Evolutionary conservation across 2,329 filamentous ascomycete species (phyloP).

Genomic region (Diaporthe ilicicola): DNA sequence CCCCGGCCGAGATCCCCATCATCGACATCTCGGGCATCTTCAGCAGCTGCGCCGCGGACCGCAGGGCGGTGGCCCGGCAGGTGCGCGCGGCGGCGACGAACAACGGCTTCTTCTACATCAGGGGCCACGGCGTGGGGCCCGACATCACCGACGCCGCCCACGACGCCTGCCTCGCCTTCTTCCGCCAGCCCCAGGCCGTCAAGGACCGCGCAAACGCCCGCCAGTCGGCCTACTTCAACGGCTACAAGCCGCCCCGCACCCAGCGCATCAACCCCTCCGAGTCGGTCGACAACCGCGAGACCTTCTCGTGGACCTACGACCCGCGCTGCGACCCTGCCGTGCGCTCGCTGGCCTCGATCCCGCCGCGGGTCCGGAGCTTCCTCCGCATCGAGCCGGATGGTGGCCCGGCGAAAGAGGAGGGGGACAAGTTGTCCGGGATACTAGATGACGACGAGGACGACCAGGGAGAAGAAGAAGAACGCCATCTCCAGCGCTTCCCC

Average conservation of each 20-base stretch:
- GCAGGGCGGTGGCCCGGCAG: conserved; percentile 34
- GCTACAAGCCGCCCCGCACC: conserved; percentile 52
- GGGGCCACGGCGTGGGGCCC: conserved; percentile 55
- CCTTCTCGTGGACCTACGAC: conserved; percentile 61
- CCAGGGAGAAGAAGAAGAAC: background rate
- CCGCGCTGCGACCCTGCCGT: conserved; percentile 59
- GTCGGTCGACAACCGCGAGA: conserved; percentile 59
- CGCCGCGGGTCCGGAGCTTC: conserved; percentile 50
- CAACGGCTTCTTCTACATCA: conserved; percentile 65
- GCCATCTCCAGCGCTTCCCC: conserved; percentile 48
- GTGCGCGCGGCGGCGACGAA: conserved; percentile 53
- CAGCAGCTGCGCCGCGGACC: conserved; percentile 27
- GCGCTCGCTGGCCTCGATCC: conserved; percentile 49
- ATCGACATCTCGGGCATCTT: conserved; percentile 59
- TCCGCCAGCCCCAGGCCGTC: conserved; percentile 52
- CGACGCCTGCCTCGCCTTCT: conserved; percentile 52
- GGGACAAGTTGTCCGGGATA: too few relatives aligned
- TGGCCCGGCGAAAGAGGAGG: background rate
- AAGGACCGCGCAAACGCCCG: conserved; percentile 50
- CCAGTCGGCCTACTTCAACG: conserved; percentile 55
- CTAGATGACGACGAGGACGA: background rate
- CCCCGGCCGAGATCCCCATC: conserved; percentile 58
- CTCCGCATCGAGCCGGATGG: conserved; percentile 51
- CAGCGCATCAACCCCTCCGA: conserved; percentile 60
- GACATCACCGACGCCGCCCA: conserved; percentile 43